Evolutionary conservation across 768 basidiomycete species (phyloP).

Genomic region (Chalciporus pseudorubinellus): DNA sequence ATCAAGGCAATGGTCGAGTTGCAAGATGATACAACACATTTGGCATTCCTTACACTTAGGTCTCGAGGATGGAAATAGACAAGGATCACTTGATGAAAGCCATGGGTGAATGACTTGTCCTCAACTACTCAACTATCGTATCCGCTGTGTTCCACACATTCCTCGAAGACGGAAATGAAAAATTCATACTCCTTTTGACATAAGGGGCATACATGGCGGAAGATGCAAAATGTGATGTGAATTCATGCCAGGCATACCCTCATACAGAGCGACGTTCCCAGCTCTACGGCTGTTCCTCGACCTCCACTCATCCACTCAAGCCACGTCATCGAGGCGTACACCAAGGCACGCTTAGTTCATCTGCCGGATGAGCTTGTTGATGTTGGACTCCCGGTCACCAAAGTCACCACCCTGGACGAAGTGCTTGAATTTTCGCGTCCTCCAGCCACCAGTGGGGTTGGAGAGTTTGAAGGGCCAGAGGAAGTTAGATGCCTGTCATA

Average conservation of each 20-base stretch:
- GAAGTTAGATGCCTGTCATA: constrained; percentile 79
- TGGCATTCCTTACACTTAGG: no score
- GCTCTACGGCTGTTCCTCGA: constrained; percentile 7
- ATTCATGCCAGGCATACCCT: constrained; percentile 35
- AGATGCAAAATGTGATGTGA: constrained; percentile 16
- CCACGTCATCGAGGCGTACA: constrained; percentile 1
- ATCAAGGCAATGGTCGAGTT: not conserved
- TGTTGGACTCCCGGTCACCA: constrained; percentile 94
- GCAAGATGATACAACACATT: no score
- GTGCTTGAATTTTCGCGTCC: constrained; percentile 96
- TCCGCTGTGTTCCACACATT: not conserved
- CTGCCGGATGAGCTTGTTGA: constrained; percentile 96
- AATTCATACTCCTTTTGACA: constrained; percentile 28
- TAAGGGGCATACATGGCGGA: constrained; percentile 28
- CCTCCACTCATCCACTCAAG: constrained; percentile 3
- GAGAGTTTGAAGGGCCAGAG: constrained; percentile 99
- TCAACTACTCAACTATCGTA: no score
- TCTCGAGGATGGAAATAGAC: no score
- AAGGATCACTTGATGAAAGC: no score
- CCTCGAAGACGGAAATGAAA: not conserved
- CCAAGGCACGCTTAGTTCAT: constrained; percentile 62
- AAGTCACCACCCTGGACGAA: constrained; percentile 96
- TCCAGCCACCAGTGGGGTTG: constrained; percentile 98
- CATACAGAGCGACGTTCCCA: constrained; percentile 17
- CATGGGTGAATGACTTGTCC: no score